These are phyloP conservation scores for Triticum dicoccoides DNA, from an alignment of 176 grass and related monocot genomes.

Conservation along the genomic window DNA sequence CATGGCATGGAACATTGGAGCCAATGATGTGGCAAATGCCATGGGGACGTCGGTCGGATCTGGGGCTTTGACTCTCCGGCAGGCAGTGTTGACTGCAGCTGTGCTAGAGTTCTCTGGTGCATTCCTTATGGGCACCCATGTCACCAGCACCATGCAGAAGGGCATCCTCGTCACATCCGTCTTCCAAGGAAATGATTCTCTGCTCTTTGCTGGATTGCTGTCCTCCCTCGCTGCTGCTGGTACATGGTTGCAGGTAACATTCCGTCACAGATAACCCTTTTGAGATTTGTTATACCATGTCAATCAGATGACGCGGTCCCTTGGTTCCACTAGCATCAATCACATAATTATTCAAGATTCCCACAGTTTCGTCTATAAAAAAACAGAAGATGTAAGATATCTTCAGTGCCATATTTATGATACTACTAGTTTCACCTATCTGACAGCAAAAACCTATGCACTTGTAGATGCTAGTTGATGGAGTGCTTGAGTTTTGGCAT, in stretches of 20 bases:
- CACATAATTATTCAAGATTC: background rate
- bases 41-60: conserved; percentile 99
- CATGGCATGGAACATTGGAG: conserved; percentile 99
- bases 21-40: conserved; percentile 97
- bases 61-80: conserved; percentile 84
- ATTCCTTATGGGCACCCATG: conserved; percentile 97
- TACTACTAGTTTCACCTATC: background rate
- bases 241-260: conserved; percentile 90
- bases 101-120: conserved; percentile 95
- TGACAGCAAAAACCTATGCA: background rate
- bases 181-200: conserved; percentile 82
- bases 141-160: conserved; percentile 98
- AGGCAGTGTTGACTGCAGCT: conserved; percentile 79
- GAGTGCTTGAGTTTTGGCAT: background rate
- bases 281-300: background rate
- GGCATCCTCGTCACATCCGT: conserved; percentile 83
- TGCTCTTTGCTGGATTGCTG: conserved; percentile 92
- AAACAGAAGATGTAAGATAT: conserved; percentile 15
- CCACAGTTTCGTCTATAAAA: conserved; percentile 1
- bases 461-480: conserved; percentile 12
- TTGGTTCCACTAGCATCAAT: conserved; percentile 7
- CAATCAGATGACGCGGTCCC: background rate
- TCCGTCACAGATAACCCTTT: conserved; percentile 8
- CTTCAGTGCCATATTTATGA: conserved; percentile 1
- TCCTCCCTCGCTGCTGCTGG: conserved; percentile 91